Conservation (phyloP, 2,329 filamentous ascomycete species). For the Coleophoma eucalyptorum region DNA sequence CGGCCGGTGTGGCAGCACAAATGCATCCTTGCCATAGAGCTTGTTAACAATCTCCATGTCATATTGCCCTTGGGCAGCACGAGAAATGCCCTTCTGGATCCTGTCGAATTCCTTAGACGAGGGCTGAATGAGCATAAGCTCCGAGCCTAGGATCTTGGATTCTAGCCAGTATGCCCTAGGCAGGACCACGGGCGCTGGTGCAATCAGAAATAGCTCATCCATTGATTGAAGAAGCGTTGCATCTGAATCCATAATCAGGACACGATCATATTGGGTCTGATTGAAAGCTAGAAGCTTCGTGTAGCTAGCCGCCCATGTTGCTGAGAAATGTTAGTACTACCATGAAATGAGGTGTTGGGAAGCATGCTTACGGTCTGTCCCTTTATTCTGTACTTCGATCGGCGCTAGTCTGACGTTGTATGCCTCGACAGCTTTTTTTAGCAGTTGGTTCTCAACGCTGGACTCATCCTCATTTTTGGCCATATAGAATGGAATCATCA, state of each 20-base stretch:
- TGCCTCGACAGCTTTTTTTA: constrained; percentile 38
- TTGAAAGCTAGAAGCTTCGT: constrained; percentile 69
- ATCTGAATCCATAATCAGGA: constrained; percentile 15
- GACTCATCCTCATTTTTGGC: constrained; percentile 23
- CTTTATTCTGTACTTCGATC: constrained; percentile 34
- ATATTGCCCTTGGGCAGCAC: constrained; percentile 29
- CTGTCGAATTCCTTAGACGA: constrained; percentile 43
- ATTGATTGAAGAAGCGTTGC: constrained; percentile 35
- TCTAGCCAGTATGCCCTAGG: constrained; percentile 55
- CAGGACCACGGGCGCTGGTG: constrained; percentile 49
- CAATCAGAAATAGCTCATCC: constrained; percentile 59
- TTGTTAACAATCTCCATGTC: constrained; percentile 55
- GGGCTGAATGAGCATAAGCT: constrained; percentile 54
- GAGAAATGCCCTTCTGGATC: constrained; percentile 22
- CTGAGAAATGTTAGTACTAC: constrained; percentile 13
- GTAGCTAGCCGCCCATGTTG: constrained; percentile 60
- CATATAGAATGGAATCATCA: constrained; percentile 31
- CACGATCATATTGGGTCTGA: constrained; percentile 50
- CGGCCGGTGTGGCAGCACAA: constrained; percentile 51
- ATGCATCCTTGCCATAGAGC: constrained; percentile 30
- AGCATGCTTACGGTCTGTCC: constrained; percentile 30
- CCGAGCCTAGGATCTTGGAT: constrained; percentile 42
- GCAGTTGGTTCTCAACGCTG: constrained; percentile 27
- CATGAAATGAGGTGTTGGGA: not conserved
- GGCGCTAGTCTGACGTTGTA: constrained; percentile 41